Evolutionary conservation across 768 basidiomycete genomes (phyloP).

Genomic region (Wakefieldia striispora): DNA sequence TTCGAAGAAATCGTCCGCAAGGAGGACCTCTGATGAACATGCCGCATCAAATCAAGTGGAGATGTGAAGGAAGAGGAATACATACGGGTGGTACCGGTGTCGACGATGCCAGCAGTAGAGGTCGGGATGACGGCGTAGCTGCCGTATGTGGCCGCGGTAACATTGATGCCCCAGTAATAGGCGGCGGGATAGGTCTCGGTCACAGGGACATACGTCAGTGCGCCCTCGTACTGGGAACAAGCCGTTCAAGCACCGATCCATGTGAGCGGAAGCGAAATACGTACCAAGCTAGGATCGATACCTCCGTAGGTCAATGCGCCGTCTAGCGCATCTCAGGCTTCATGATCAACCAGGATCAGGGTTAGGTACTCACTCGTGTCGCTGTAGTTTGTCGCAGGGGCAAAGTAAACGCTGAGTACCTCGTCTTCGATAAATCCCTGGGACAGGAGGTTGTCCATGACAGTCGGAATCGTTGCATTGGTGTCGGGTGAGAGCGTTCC

Average conservation of each 20-base stretch:
- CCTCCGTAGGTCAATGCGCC: constrained; percentile 18
- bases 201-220: constrained; percentile 20
- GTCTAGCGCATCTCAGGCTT: constrained; percentile 6
- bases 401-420: constrained; percentile 19
- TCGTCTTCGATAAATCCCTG: constrained; percentile 15
- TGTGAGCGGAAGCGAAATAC: background rate
- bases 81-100: constrained; percentile 25
- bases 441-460: constrained; percentile 20
- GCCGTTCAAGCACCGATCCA: background rate
- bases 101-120: constrained; percentile 26
- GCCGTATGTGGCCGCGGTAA: constrained; percentile 12
- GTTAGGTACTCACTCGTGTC: constrained; percentile 9
- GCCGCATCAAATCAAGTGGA: background rate
- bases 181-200: constrained; percentile 19
- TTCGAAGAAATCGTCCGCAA: constrained; percentile 13
- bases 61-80: background rate
- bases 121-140: constrained; percentile 4
- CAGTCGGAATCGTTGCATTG: constrained; percentile 15
- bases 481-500: background rate
- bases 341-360: background rate
- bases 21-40: constrained; percentile 8
- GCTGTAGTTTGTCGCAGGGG: constrained; percentile 12
- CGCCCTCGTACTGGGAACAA: constrained; percentile 14
- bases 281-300: constrained; percentile 11
- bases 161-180: constrained; percentile 25